Evolutionary conservation across 2,329 filamentous ascomycete genomes (phyloP).

Genomic region (Aureobasidium leucospermi): DNA sequence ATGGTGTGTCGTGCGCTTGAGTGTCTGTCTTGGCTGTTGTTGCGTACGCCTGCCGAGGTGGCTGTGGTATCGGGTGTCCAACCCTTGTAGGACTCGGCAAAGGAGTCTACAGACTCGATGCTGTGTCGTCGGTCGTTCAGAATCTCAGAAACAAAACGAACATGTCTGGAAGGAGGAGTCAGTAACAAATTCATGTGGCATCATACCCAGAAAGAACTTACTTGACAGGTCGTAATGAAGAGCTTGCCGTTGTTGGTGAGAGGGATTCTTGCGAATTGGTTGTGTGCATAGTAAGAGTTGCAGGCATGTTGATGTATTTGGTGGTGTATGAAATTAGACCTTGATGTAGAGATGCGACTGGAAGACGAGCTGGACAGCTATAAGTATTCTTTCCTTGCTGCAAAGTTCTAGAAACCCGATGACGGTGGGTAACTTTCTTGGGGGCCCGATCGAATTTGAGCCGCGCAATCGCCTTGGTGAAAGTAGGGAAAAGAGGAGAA

Average conservation of each 20-base stretch:
- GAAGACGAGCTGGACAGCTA: background rate
- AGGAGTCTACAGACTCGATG: background rate
- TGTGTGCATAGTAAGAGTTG: background rate
- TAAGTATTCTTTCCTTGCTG: background rate
- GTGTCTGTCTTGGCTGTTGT: background rate
- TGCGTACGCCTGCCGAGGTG: background rate
- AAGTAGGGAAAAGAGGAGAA: conserved; percentile 6
- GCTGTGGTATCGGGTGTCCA: background rate
- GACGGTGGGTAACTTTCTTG: background rate
- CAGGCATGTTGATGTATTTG: background rate
- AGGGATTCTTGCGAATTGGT: background rate
- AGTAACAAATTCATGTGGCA: background rate
- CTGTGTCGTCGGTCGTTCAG: background rate
- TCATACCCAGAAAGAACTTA: background rate
- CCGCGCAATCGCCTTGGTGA: background rate
- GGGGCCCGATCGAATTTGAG: background rate
- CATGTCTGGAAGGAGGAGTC: background rate
- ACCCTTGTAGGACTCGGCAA: background rate
- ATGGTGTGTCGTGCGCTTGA: background rate
- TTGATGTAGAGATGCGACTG: background rate
- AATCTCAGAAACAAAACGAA: background rate
- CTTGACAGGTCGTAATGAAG: background rate
- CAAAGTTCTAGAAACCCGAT: conserved; percentile 4
- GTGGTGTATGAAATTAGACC: background rate
- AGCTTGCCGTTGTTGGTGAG: background rate